Evolutionary conservation across 257 asterid species (phyloP), one percentile per base, ranked within the genome.

Genomic region (Henckelia pumila): DNA sequence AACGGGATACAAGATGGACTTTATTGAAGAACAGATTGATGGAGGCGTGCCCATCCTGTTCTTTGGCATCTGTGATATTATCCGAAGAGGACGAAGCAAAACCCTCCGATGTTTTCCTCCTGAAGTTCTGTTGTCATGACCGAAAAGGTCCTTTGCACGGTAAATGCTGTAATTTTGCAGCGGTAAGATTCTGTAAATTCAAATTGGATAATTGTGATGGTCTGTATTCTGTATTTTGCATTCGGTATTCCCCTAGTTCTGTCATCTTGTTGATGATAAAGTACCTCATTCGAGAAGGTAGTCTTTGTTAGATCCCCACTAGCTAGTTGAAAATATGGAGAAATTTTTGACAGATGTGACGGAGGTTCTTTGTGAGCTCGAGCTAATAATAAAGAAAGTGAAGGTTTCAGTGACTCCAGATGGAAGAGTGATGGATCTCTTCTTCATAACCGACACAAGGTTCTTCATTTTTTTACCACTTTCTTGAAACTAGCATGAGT

Each of bases 361-460:
- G 2, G 81, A 85, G 79, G 92, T 78, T 73, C 92, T 89, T 57
- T 86, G 67, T 28, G 82, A 86, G 78, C 63, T 89, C 56, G 96
- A 89, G 76, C 84, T 89, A 33, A 83, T 88, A 7, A 86, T 86
- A 59, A 83, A 86, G 73, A 71, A 89, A 71, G 96, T 83, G 61
- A 89, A 86, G 67, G 84, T 81, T 56, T 73, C 80, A 66, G 81
- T 88, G 2, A 79, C 95, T 26, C 96, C 96, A 4, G 96, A 86
- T 75, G 96, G 92, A 67, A 78, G 75, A 69, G 88, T 85, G 66
- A 80, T 89, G 92, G 88, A 86, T 73, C 87, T 86, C 77, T 89
- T 89, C 68, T 86, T 86, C 50, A 74, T 89, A 63, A 81, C 90
- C 0, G 96, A 89, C 77, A 73, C 80, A 30, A 86, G 91, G 96